Evolutionary conservation across 179 eudicot species (phyloP).

Genomic region (Spinacia oleracea): DNA sequence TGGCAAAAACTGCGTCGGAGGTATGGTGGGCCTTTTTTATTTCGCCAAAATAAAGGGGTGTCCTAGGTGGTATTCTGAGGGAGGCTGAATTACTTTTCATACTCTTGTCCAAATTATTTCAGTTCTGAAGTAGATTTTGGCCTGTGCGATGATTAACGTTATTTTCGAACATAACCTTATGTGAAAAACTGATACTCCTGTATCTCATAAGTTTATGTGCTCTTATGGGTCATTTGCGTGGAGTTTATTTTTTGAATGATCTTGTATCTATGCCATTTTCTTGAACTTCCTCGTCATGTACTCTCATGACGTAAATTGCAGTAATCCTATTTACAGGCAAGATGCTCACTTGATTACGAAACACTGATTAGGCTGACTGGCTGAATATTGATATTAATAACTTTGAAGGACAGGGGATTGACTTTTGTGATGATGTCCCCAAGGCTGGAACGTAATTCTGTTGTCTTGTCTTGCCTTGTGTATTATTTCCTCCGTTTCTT

Average conservation of each 20-base stretch:
- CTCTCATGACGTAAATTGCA: not conserved
- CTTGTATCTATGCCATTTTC: not conserved
- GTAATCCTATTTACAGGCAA: not conserved
- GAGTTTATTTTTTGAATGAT: no score
- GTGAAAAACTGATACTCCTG: not conserved
- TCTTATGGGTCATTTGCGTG: not conserved
- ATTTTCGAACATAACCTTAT: not conserved
- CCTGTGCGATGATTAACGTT: not conserved
- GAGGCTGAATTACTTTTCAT: not conserved
- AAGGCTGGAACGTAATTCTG: not conserved
- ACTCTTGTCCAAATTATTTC: not conserved
- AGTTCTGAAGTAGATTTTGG: not conserved
- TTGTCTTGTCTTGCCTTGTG: not conserved
- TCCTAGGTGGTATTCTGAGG: not conserved
- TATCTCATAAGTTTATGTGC: not conserved
- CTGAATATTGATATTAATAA: not conserved
- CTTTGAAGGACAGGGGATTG: not conserved
- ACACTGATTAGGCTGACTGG: not conserved
- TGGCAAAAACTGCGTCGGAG: slow-evolving; percentile 85
- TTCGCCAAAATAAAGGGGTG: not conserved
- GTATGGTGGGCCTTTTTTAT: slow-evolving; percentile 41
- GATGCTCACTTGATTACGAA: no score
- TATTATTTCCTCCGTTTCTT: no score
- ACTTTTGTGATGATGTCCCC: not conserved
- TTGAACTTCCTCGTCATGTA: no score